phyloP scores from a whole-genome alignment of 1,284 basidiomycete genomes.

The Bothia castanella region DNA sequence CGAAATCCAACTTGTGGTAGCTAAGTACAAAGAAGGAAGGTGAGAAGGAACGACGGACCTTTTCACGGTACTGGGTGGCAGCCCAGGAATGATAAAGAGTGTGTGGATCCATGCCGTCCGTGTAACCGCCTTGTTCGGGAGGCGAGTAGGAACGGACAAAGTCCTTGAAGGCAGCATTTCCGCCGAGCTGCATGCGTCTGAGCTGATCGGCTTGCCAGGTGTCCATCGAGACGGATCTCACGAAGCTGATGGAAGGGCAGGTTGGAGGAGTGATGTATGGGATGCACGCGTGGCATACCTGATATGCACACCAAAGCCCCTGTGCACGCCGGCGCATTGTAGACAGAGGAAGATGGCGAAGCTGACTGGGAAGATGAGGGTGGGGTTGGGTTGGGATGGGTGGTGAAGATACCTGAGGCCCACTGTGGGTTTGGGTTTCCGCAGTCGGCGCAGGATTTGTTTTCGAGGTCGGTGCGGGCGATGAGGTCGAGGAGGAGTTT shows the following conservation, averaged over 20 bases:
- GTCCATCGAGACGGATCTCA: slow-evolving; percentile 92
- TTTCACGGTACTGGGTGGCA: slow-evolving; percentile 87
- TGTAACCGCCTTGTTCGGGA: slow-evolving; percentile 71
- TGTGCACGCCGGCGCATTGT: slow-evolving; percentile 86
- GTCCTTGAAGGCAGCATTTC: slow-evolving; percentile 74
- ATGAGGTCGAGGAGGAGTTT: slow-evolving; percentile 71
- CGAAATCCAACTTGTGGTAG: slow-evolving; percentile 58
- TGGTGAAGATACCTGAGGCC: slow-evolving; percentile 61
- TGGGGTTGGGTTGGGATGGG: not conserved
- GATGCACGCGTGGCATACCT: slow-evolving; percentile 44
- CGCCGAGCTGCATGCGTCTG: slow-evolving; percentile 88
- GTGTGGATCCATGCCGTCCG: slow-evolving; percentile 60
- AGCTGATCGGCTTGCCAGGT: slow-evolving; percentile 92
- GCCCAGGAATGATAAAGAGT: slow-evolving; percentile 93
- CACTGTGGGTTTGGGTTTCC: slow-evolving; percentile 85
- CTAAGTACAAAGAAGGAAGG: slow-evolving; percentile 6
- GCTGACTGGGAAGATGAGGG: slow-evolving; percentile 37
- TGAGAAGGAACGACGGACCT: slow-evolving; percentile 45
- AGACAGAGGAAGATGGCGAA: slow-evolving; percentile 89
- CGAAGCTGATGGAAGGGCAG: slow-evolving; percentile 57
- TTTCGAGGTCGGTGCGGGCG: slow-evolving; percentile 65
- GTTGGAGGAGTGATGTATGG: slow-evolving; percentile 4
- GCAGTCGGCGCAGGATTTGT: slow-evolving; percentile 78
- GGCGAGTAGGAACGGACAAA: slow-evolving; percentile 77
- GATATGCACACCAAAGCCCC: slow-evolving; percentile 86